These are phyloP conservation scores for Metschnikowia lochheadii DNA, from an alignment of 805 yeast genomes.

Conservation along the genomic window DNA sequence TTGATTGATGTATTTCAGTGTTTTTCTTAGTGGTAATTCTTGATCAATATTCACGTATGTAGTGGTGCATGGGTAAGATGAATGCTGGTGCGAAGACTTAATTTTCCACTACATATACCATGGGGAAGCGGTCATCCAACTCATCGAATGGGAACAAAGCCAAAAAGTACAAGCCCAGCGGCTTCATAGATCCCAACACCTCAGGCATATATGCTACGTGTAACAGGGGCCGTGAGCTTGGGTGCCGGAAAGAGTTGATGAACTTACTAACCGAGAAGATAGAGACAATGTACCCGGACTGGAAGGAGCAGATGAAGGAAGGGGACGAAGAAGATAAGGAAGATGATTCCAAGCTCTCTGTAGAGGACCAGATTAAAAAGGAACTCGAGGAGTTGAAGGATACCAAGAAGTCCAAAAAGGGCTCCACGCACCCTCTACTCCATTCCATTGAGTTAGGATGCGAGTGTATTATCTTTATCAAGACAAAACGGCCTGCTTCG, in stretches of 20 bases:
- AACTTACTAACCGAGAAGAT: slow-evolving; percentile 45
- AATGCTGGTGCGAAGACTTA: background rate
- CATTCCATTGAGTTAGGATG: slow-evolving; percentile 63
- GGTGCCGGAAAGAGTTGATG: slow-evolving; percentile 70
- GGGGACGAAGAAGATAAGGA: slow-evolving; percentile 20
- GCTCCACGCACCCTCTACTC: slow-evolving; percentile 29
- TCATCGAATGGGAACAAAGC: slow-evolving; percentile 22
- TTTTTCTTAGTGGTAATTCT: background rate
- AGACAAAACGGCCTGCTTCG: slow-evolving; percentile 71
- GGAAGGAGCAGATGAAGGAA: slow-evolving; percentile 21
- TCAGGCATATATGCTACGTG: slow-evolving; percentile 90
- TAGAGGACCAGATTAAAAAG: slow-evolving; percentile 71
- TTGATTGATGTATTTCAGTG: background rate
- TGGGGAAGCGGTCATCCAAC: slow-evolving; percentile 22
- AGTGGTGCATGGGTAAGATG: background rate
- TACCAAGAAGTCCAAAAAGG: slow-evolving; percentile 39
- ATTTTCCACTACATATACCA: slow-evolving; percentile 2
- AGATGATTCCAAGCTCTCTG: slow-evolving; percentile 38
- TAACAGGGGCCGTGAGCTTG: slow-evolving; percentile 71
- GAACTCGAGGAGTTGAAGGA: slow-evolving; percentile 66
- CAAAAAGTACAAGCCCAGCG: slow-evolving; percentile 46
- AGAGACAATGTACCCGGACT: slow-evolving; percentile 29
- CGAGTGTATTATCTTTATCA: slow-evolving; percentile 82
- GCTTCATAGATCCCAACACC: slow-evolving; percentile 75
- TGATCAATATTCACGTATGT: background rate